phyloP scores from a whole-genome alignment of 2,329 filamentous ascomycete genomes.

The Dactylellina parvicollis region DNA sequence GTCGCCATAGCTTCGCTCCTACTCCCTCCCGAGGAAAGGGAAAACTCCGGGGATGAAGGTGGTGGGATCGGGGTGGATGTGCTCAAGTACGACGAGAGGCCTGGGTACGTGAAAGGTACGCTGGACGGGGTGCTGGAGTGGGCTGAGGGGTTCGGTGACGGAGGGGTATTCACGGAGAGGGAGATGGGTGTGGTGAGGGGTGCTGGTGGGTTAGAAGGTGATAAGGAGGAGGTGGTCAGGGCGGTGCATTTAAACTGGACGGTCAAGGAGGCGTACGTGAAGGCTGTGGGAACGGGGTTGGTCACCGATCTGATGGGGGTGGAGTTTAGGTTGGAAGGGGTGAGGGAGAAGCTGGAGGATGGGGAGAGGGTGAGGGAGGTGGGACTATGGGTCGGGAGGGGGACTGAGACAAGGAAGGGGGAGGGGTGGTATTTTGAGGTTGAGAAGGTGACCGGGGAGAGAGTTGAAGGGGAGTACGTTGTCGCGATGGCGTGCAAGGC shows the following conservation, averaged over 20 bases:
- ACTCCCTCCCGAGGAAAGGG: constrained; percentile 13
- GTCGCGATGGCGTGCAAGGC: constrained; percentile 42
- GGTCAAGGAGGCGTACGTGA: constrained; percentile 58
- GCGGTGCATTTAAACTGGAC: constrained; percentile 57
- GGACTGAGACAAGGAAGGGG: constrained; percentile 18
- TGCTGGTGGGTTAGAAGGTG: neutral
- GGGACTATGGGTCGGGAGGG: constrained; percentile 51
- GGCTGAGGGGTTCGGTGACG: constrained; percentile 38
- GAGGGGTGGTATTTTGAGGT: constrained; percentile 54
- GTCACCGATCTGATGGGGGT: constrained; percentile 56
- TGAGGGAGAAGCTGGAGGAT: constrained; percentile 27
- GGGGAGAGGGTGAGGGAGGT: constrained; percentile 33
- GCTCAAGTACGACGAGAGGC: constrained; percentile 16
- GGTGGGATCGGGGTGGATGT: constrained; percentile 51
- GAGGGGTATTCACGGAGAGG: constrained; percentile 54
- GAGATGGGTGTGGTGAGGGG: constrained; percentile 52
- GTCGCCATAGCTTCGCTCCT: constrained; percentile 38
- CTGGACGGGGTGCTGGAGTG: constrained; percentile 53
- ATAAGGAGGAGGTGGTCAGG: constrained; percentile 39
- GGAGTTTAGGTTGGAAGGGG: constrained; percentile 55
- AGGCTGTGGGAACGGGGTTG: constrained; percentile 57
- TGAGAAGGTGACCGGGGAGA: constrained; percentile 46
- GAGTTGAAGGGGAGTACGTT: constrained; percentile 49
- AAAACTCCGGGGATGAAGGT: constrained; percentile 25
- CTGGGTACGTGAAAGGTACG: constrained; percentile 50